A percentile compares a stretch with the other conserved stretches of the same genome.
Evolutionary conservation across 2,329 filamentous ascomycete species (phyloP).

Genomic region (Lecanicillium sp.): DNA sequence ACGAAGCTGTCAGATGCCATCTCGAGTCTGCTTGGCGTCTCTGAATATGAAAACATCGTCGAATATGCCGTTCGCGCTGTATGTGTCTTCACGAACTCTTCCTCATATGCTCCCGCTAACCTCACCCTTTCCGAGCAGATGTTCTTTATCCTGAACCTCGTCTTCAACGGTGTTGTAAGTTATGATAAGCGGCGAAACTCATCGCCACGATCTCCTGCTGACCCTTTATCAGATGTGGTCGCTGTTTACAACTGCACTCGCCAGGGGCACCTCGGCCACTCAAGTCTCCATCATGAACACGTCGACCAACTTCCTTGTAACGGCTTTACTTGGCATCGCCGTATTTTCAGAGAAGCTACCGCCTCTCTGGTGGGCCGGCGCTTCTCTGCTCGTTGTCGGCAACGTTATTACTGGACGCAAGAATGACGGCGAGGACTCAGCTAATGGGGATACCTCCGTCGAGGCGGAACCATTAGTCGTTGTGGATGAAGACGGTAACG

Average conservation of each 20-base stretch:
- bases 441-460: background rate
- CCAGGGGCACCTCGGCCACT: conserved; percentile 66
- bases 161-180: conserved; percentile 65
- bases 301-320: conserved; percentile 74
- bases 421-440: conserved; percentile 42
- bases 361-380: conserved; percentile 71
- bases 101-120: conserved; percentile 5
- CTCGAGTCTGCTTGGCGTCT: conserved; percentile 39
- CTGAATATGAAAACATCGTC: conserved; percentile 34
- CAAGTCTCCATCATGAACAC: conserved; percentile 80
- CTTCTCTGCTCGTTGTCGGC: conserved; percentile 63
- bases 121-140: conserved; percentile 35
- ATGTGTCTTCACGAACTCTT: conserved; percentile 22
- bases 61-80: conserved; percentile 46
- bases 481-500: conserved; percentile 12
- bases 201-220: conserved; percentile 6
- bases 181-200: background rate
- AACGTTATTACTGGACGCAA: conserved; percentile 73
- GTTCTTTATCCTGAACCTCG: conserved; percentile 69
- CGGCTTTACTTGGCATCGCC: conserved; percentile 61
- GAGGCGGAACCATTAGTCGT: conserved; percentile 5
- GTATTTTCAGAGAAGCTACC: conserved; percentile 69
- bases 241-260: conserved; percentile 73
- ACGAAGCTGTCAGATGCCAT: conserved; percentile 40
- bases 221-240: conserved; percentile 61